Evolutionary conservation across 129 eudicot species (phyloP), one percentile per base, ranked within the genome.

Genomic region (Silybum marianum): DNA sequence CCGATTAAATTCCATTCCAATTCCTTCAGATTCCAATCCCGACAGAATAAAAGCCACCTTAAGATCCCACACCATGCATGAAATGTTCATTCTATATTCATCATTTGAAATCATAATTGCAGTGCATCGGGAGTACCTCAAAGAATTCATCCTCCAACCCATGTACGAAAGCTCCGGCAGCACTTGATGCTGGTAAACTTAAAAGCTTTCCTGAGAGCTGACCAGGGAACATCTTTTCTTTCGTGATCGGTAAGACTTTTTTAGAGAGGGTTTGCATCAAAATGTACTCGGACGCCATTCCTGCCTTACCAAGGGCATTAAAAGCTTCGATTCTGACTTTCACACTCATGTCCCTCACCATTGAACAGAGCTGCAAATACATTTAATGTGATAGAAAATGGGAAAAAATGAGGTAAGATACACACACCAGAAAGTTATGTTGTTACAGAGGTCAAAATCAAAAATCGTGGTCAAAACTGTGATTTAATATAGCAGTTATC

Each of bases 131-230:
- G 70, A 54, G 4, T 86, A 91, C 99, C 98, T 92, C 91, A 58
- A 74, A 69, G 74, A 81, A 95, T 86, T 95, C 99, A 85, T 95
- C 99, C 88, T 95, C 98, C 76, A 95, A 78, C 23, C 98, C 98
- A 78, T 95, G 99, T 70, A 91, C 36, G 84, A 95, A 95, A 82
- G 89, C 89, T 85, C 93, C 91, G 74, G 93, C 91, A 86, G 87
- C 90, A 67, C 69, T 80, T 54, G 91, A 82, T 73, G 90, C 89
- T 46, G 86, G 94, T 38, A 87, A 68, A 69, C 82, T 69, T 24
- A 77, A 70, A 28, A 62, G 76, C 9, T 83, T 83, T 76, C 75
- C 82, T 26, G 87, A 75, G 80, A 86, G 80, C 77, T 80, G 88
- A 65, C 91, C 90, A 51, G 78, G 46, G 25, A 71, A 77, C 44